Percentiles rank a stretch among this genome's conserved stretches.
Evolutionary conservation across 176 grass and related monocot genomes (phyloP).

Genomic region (Avena insularis): DNA sequence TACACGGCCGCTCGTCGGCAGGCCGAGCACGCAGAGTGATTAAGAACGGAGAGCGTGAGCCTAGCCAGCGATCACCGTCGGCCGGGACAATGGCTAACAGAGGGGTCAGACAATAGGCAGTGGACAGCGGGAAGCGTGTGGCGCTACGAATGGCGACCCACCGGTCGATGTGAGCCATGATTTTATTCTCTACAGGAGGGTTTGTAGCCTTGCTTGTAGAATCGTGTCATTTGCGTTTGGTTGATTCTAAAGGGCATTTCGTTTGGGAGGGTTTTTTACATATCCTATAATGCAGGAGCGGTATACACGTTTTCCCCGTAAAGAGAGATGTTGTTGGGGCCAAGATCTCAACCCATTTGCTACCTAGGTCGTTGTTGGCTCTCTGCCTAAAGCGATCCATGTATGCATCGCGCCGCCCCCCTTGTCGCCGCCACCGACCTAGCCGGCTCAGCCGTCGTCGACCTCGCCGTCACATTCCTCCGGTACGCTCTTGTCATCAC

Average conservation of each 20-base stretch:
- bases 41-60: neutral
- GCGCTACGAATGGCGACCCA: constrained; percentile 14
- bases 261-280: too few relatives aligned
- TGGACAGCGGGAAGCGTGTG: constrained; percentile 12
- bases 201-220: neutral
- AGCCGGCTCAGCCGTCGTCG: too few relatives aligned
- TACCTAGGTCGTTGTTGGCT: too few relatives aligned
- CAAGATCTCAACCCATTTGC: too few relatives aligned
- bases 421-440: too few relatives aligned
- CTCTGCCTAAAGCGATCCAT: too few relatives aligned
- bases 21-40: neutral
- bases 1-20: neutral
- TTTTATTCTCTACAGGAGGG: neutral
- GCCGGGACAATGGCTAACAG: constrained; percentile 3
- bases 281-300: too few relatives aligned
- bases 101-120: neutral
- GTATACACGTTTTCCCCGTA: too few relatives aligned
- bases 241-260: neutral
- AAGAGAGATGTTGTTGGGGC: too few relatives aligned
- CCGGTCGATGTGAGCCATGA: neutral
- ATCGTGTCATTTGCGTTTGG: neutral
- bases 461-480: too few relatives aligned
- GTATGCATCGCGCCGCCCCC: too few relatives aligned
- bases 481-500: too few relatives aligned
- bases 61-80: neutral